These are phyloP conservation scores for Eudorina sp. DNA, from an alignment of 139 green algal genomes.

Conservation along the genomic window DNA sequence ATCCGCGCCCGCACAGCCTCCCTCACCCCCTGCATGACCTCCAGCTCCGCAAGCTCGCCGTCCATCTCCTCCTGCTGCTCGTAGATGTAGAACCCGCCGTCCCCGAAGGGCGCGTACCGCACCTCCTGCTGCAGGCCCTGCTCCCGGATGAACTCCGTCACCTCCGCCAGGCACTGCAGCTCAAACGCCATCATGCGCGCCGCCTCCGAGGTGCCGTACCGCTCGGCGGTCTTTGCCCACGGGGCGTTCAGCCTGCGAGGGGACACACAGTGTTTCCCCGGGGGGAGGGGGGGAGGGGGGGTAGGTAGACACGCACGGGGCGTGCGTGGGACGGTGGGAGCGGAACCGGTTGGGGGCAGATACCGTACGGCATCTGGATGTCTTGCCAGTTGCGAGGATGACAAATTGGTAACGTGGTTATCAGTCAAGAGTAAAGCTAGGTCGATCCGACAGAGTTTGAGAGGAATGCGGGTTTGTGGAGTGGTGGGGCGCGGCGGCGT, in stretches of 20 bases:
- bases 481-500: no score
- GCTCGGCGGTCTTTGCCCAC: conserved; percentile 12
- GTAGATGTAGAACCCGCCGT: conserved; percentile 24
- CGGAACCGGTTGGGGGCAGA: not conserved
- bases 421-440: no score
- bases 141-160: conserved; percentile 17
- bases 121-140: conserved; percentile 36
- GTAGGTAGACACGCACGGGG: not conserved
- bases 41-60: conserved; percentile 31
- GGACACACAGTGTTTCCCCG: no score
- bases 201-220: conserved; percentile 26
- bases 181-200: conserved; percentile 43
- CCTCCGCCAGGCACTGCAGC: conserved; percentile 28
- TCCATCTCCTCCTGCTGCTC: conserved; percentile 22
- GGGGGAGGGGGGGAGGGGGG: not conserved
- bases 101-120: conserved; percentile 18
- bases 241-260: conserved; percentile 31
- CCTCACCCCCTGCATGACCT: conserved; percentile 20
- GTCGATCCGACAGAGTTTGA: no score
- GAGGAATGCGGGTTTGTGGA: no score
- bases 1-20: no score
- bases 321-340: not conserved
- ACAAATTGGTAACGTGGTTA: no score
- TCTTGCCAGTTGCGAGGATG: no score
- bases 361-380: no score